Evolutionary conservation across 164 flowering plant genomes (phyloP).

Genomic region (Dillenia suffruticosa): DNA sequence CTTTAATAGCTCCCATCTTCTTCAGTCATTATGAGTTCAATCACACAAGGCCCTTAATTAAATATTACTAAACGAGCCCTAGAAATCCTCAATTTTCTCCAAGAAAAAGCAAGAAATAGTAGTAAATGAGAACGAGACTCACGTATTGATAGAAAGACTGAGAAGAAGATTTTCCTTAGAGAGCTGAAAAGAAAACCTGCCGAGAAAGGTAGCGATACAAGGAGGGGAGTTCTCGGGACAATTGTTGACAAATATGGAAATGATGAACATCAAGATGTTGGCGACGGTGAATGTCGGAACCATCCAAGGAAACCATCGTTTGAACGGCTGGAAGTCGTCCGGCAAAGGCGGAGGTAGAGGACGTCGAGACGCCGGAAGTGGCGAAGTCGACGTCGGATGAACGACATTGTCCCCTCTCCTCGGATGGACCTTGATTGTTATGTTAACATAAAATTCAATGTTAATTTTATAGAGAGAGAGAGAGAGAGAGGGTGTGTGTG

Average conservation of each 20-base stretch:
- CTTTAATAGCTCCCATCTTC: constrained; percentile 75
- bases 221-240: constrained; percentile 46
- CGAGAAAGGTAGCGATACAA: constrained; percentile 39
- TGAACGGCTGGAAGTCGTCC: constrained; percentile 24
- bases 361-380: background rate
- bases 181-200: constrained; percentile 63
- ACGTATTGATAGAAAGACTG: constrained; percentile 68
- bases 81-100: background rate
- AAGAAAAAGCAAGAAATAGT: background rate
- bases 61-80: background rate
- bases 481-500: too few relatives aligned
- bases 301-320: constrained; percentile 64
- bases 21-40: constrained; percentile 32
- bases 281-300: constrained; percentile 44
- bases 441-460: too few relatives aligned
- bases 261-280: constrained; percentile 37
- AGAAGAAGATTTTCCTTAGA: constrained; percentile 68
- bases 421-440: constrained; percentile 17
- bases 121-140: constrained; percentile 10
- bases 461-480: too few relatives aligned
- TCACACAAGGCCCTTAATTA: background rate
- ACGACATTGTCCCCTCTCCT: constrained; percentile 17
- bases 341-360: background rate
- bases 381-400: constrained; percentile 20
- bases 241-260: constrained; percentile 55